Percentiles rank a stretch among this genome's conserved stretches.
These are phyloP conservation scores for Chrysosphaeria jannelii DNA, from an alignment of 2,329 filamentous ascomycete genomes.

Conservation along the genomic window DNA sequence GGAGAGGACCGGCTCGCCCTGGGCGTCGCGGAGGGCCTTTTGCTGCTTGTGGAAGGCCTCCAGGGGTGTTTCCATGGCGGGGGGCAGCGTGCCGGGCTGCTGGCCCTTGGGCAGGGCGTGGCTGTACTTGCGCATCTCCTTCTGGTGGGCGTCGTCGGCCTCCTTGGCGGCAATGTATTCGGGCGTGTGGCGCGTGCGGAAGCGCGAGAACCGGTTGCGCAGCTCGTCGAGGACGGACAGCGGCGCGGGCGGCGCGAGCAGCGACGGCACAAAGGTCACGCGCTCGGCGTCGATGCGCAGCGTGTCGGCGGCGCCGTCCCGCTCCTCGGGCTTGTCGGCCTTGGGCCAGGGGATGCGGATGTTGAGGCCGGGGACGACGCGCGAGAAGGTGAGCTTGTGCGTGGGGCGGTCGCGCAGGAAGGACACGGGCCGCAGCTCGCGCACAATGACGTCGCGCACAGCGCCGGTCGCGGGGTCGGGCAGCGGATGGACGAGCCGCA, in stretches of 20 bases:
- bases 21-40: slow-evolving; percentile 17
- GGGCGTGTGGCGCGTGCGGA: slow-evolving; percentile 50
- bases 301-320: slow-evolving; percentile 37
- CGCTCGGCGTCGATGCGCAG: slow-evolving; percentile 44
- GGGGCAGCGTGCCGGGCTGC: slow-evolving; percentile 10
- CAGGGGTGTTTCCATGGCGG: slow-evolving; percentile 21
- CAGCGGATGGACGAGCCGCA: slow-evolving; percentile 60
- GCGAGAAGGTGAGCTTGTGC: slow-evolving; percentile 17
- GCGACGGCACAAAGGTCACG: slow-evolving; percentile 45
- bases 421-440: slow-evolving; percentile 27
- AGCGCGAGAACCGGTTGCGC: slow-evolving; percentile 51
- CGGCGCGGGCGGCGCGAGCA: slow-evolving; percentile 55
- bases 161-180: slow-evolving; percentile 30
- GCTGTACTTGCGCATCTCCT: slow-evolving; percentile 4
- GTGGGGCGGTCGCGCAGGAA: slow-evolving; percentile 19
- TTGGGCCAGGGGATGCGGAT: slow-evolving; percentile 51
- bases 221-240: slow-evolving; percentile 55
- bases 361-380: slow-evolving; percentile 40
- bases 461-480: slow-evolving; percentile 30
- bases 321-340: slow-evolving; percentile 11
- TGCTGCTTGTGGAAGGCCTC: slow-evolving; percentile 27
- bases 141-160: slow-evolving; percentile 4
- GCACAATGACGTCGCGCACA: slow-evolving; percentile 46
- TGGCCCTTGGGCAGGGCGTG: slow-evolving; percentile 3
- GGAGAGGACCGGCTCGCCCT: slow-evolving; percentile 23